Evolutionary conservation across 805 yeast genomes (phyloP).

Genomic region (Cyberlindnera maclurae): DNA sequence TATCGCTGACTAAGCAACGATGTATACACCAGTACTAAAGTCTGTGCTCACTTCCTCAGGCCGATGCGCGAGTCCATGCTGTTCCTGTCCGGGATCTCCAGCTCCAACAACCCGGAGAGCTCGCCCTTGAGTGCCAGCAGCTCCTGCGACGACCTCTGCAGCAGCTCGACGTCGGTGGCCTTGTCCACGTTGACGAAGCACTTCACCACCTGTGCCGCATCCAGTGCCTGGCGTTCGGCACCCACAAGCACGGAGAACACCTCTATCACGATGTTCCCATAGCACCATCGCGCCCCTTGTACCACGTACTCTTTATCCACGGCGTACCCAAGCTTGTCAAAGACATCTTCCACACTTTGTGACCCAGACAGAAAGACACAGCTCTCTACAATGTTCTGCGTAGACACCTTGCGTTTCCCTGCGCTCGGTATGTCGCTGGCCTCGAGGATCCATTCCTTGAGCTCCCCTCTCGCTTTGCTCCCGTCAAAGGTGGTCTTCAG

Average conservation of each 20-base stretch:
- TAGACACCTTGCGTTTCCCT: constrained; percentile 54
- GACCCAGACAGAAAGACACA: constrained; percentile 26
- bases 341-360: constrained; percentile 29
- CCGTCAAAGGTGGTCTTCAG: constrained; percentile 12
- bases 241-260: constrained; percentile 38
- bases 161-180: constrained; percentile 67
- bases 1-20: no score
- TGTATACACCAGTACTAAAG: no score
- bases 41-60: background rate
- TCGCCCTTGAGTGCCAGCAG: constrained; percentile 57
- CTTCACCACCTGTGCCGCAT: constrained; percentile 46
- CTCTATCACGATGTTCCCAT: constrained; percentile 51
- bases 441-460: constrained; percentile 52
- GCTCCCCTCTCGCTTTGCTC: constrained; percentile 2
- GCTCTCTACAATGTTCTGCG: constrained; percentile 61
- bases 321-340: constrained; percentile 67
- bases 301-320: constrained; percentile 55
- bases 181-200: constrained; percentile 65
- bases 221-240: constrained; percentile 28
- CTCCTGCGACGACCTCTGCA: constrained; percentile 57
- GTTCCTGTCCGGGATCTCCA: constrained; percentile 71
- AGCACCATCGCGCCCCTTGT: constrained; percentile 54
- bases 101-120: constrained; percentile 57
- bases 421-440: constrained; percentile 71
- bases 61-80: constrained; percentile 58